phyloP scores from a whole-genome alignment of 805 yeast species.

The Hanseniaspora occidentalis region DNA sequence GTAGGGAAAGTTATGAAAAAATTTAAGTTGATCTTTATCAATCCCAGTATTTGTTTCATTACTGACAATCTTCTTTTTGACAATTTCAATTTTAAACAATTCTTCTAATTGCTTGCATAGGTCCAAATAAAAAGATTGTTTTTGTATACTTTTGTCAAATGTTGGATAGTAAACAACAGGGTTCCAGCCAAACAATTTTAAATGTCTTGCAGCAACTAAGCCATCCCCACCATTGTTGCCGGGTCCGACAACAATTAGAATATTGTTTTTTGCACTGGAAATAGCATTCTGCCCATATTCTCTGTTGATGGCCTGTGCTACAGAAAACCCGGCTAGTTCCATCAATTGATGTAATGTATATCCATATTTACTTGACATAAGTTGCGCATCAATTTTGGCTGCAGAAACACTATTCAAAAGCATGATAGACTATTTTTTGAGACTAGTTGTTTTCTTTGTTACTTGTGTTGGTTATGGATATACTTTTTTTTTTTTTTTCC shows the following conservation, averaged over 20 bases:
- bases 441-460: not conserved
- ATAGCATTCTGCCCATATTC: slow-evolving; percentile 37
- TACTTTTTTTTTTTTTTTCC: not conserved
- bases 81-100: slow-evolving; percentile 20
- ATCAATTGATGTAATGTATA: slow-evolving; percentile 34
- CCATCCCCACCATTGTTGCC: slow-evolving; percentile 98
- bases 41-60: slow-evolving; percentile 24
- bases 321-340: slow-evolving; percentile 95
- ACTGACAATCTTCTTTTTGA: slow-evolving; percentile 44
- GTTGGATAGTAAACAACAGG: slow-evolving; percentile 71
- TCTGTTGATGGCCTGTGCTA: slow-evolving; percentile 71
- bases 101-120: slow-evolving; percentile 49
- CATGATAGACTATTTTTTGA: not conserved
- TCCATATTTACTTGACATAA: slow-evolving; percentile 65
- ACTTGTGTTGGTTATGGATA: no score
- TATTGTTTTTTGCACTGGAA: slow-evolving; percentile 24
- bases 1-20: slow-evolving; percentile 27
- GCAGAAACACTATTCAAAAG: slow-evolving; percentile 31
- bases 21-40: slow-evolving; percentile 18
- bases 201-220: slow-evolving; percentile 85
- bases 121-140: slow-evolving; percentile 43
- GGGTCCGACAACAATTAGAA: slow-evolving; percentile 78
- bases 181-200: slow-evolving; percentile 63
- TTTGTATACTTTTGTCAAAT: slow-evolving; percentile 34
- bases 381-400: slow-evolving; percentile 65